These are phyloP conservation scores for Boletus huronensis DNA, from an alignment of 768 basidiomycete genomes.

Conservation along the genomic window DNA sequence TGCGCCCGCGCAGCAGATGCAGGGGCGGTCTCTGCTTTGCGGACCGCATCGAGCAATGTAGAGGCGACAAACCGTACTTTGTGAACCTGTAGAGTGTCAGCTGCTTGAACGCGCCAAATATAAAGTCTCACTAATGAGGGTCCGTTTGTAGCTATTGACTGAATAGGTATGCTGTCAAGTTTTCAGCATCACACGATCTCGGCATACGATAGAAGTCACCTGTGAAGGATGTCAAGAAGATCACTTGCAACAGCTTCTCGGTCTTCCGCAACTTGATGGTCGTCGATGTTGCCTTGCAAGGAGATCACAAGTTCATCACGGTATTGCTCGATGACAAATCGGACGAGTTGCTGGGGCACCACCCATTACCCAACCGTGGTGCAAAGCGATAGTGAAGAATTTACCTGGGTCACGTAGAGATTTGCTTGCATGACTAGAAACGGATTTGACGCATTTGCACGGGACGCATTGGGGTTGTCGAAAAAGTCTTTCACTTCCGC, in stretches of 20 bases:
- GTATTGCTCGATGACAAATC: slow-evolving; percentile 90
- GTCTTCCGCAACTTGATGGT: slow-evolving; percentile 64
- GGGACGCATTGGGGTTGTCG: slow-evolving; percentile 83
- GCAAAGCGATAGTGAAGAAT: slow-evolving; percentile 7
- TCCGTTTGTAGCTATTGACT: slow-evolving; percentile 87
- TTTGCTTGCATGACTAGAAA: slow-evolving; percentile 93
- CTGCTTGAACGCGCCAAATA: not conserved
- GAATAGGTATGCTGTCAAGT: slow-evolving; percentile 73
- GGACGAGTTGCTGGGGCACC: slow-evolving; percentile 76
- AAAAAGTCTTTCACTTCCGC: slow-evolving; percentile 90
- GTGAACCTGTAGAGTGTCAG: slow-evolving; percentile 54
- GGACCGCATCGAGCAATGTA: slow-evolving; percentile 79
- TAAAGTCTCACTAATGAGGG: slow-evolving; percentile 60
- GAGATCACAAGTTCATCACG: slow-evolving; percentile 77
- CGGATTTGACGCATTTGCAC: slow-evolving; percentile 82
- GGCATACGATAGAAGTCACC: slow-evolving; percentile 36
- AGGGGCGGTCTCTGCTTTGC: slow-evolving; percentile 75
- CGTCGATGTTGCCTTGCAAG: slow-evolving; percentile 62
- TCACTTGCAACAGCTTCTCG: slow-evolving; percentile 85
- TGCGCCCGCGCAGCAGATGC: slow-evolving; percentile 82
- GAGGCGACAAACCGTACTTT: slow-evolving; percentile 95
- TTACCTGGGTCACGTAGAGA: slow-evolving; percentile 86
- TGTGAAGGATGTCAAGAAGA: slow-evolving; percentile 80
- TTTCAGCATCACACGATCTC: slow-evolving; percentile 3
- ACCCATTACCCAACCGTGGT: not conserved